Conservation (phyloP, 2,329 filamentous ascomycete genomes). For the Sarocladiaceae sp. region DNA sequence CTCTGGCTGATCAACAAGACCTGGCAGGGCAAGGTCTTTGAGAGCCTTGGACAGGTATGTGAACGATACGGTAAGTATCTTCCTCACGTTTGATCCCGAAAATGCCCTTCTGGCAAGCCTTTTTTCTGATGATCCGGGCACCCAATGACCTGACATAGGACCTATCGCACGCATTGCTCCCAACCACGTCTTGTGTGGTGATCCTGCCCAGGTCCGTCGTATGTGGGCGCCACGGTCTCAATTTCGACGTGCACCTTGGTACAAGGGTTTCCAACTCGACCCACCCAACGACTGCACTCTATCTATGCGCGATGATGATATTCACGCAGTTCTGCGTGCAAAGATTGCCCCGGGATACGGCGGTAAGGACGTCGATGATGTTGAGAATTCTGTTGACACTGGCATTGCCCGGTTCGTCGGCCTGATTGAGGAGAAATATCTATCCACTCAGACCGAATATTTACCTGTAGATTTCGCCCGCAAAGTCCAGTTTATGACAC, state of each 20-base stretch:
- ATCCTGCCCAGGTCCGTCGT: constrained; percentile 21
- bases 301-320: constrained; percentile 38
- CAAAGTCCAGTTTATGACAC: constrained; percentile 46
- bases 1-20: constrained; percentile 21
- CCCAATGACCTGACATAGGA: constrained; percentile 14
- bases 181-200: constrained; percentile 23
- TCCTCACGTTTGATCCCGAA: constrained; percentile 12
- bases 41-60: constrained; percentile 4
- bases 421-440: constrained; percentile 33
- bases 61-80: constrained; percentile 2
- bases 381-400: constrained; percentile 33
- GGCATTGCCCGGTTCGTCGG: constrained; percentile 29
- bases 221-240: constrained; percentile 23
- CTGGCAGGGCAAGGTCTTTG: constrained; percentile 2
- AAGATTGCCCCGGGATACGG: constrained; percentile 20
- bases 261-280: constrained; percentile 43
- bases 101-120: not conserved
- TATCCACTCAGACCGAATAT: constrained; percentile 21
- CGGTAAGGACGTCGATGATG: constrained; percentile 24
- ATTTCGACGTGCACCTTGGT: constrained; percentile 29
- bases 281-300: constrained; percentile 44
- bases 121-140: not conserved
- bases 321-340: constrained; percentile 32
- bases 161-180: constrained; percentile 21
- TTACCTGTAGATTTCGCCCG: constrained; percentile 39